Evolutionary conservation across 345 rosid species (phyloP).

Genomic region (Noccaea caerulescens): DNA sequence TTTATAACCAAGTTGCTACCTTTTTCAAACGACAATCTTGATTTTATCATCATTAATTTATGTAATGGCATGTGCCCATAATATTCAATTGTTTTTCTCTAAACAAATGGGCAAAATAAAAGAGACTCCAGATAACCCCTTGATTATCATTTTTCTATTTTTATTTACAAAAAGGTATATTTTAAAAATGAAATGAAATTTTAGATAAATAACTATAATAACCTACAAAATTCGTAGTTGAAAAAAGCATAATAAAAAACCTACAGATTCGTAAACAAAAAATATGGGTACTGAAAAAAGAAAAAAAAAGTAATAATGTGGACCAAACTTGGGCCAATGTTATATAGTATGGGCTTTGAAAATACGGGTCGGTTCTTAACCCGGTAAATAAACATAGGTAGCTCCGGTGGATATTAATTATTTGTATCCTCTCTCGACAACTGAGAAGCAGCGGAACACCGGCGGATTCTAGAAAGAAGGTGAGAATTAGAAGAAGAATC

Average conservation of each 20-base stretch:
- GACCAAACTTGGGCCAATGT: constrained; percentile 22
- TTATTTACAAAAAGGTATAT: too few species aligned
- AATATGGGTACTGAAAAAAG: not conserved
- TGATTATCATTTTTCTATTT: too few species aligned
- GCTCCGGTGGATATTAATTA: constrained; percentile 1
- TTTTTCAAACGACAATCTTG: constrained; percentile 60
- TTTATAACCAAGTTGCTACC: constrained; percentile 60
- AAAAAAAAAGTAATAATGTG: not conserved
- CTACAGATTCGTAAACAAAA: not conserved
- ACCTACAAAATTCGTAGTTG: too few species aligned
- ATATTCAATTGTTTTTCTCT: not conserved
- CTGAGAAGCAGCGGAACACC: constrained; percentile 27
- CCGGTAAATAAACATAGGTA: constrained; percentile 21
- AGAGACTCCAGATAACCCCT: too few species aligned
- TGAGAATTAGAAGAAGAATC: constrained; percentile 3
- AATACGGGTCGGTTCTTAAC: constrained; percentile 25
- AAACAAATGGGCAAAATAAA: constrained; percentile 17
- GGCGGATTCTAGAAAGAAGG: constrained; percentile 12
- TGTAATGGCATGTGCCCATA: constrained; percentile 23
- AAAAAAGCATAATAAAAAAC: too few species aligned
- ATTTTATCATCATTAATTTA: not conserved
- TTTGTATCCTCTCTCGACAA: not conserved
- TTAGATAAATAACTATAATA: too few species aligned
- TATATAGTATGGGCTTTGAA: constrained; percentile 24
- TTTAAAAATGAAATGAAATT: not conserved